Evolutionary conservation across 352 stramenopile species (phyloP).

Genomic region (Blastocystis sp.): DNA sequence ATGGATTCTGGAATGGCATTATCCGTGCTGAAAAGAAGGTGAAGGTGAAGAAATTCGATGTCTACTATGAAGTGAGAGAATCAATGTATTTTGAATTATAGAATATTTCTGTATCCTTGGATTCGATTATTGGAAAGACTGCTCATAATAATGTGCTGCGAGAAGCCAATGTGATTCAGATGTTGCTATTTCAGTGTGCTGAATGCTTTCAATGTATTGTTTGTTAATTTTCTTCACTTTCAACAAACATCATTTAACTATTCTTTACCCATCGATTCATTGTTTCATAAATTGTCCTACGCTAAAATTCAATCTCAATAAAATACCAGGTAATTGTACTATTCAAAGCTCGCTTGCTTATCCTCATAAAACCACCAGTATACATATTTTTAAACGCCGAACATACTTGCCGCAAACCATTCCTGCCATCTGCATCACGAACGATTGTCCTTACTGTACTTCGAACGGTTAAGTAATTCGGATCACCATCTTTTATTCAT

Average conservation of each 20-base stretch:
- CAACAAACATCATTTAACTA: background rate
- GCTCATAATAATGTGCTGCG: slow-evolving; percentile 53
- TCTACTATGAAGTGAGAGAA: slow-evolving; percentile 38
- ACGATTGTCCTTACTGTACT: slow-evolving; percentile 46
- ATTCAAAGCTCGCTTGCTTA: slow-evolving; percentile 44
- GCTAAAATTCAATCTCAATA: background rate
- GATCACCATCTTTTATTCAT: slow-evolving; percentile 28
- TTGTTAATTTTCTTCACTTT: background rate
- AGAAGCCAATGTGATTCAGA: slow-evolving; percentile 46
- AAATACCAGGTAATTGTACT: slow-evolving; percentile 38
- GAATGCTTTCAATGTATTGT: slow-evolving; percentile 24
- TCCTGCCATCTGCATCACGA: background rate
- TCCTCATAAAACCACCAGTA: slow-evolving; percentile 53
- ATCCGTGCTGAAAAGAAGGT: background rate
- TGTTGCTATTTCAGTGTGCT: background rate
- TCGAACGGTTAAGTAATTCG: slow-evolving; percentile 35
- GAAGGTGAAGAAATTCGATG: slow-evolving; percentile 59
- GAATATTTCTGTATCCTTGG: slow-evolving; percentile 46
- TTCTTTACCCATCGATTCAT: slow-evolving; percentile 56
- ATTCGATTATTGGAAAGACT: slow-evolving; percentile 57
- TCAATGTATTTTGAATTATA: background rate
- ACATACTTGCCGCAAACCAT: background rate
- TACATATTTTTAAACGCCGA: slow-evolving; percentile 21
- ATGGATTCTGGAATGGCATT: slow-evolving; percentile 18
- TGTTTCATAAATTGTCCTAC: slow-evolving; percentile 56